phyloP scores from a whole-genome alignment of 805 yeast species.

The Saccharomycopsis sp. region DNA sequence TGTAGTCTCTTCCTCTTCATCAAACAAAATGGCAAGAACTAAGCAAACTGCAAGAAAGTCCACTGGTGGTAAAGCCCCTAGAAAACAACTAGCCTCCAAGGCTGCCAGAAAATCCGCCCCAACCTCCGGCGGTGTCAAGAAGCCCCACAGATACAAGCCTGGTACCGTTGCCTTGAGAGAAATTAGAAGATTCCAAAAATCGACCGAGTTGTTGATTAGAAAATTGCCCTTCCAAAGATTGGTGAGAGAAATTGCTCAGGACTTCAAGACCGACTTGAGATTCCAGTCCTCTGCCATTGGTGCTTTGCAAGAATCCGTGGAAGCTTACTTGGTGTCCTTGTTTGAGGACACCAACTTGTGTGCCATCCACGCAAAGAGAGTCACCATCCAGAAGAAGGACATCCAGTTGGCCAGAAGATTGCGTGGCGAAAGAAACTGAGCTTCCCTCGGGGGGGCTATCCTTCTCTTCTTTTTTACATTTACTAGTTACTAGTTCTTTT shows the following conservation, averaged over 20 bases:
- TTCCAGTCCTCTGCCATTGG: constrained; percentile 87
- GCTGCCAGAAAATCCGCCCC: constrained; percentile 88
- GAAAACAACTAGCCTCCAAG: constrained; percentile 85
- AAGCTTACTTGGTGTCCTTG: constrained; percentile 78
- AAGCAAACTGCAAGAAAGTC: constrained; percentile 86
- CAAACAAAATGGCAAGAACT: constrained; percentile 61
- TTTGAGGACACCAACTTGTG: constrained; percentile 88
- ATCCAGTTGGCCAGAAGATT: constrained; percentile 87
- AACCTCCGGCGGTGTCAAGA: constrained; percentile 79
- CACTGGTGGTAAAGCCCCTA: constrained; percentile 89
- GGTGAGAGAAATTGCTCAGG: constrained; percentile 84
- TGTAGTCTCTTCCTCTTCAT: constrained; percentile 23
- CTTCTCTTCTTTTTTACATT: too few relatives aligned
- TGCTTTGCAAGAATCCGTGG: constrained; percentile 85
- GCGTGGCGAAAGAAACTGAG: constrained; percentile 82
- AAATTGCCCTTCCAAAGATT: constrained; percentile 87
- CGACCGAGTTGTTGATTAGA: constrained; percentile 79
- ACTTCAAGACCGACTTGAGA: constrained; percentile 78
- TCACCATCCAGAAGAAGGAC: constrained; percentile 86
- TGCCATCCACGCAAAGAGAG: constrained; percentile 92
- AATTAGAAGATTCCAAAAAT: constrained; percentile 86
- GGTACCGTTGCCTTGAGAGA: constrained; percentile 92
- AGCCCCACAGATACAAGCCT: constrained; percentile 91
- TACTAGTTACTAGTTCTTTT: too few relatives aligned
- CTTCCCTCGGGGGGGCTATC: too few relatives aligned